Base-by-base conservation (phyloP, 2,329 filamentous ascomycete species). In the Basipetospora chlamydospora region DNA sequence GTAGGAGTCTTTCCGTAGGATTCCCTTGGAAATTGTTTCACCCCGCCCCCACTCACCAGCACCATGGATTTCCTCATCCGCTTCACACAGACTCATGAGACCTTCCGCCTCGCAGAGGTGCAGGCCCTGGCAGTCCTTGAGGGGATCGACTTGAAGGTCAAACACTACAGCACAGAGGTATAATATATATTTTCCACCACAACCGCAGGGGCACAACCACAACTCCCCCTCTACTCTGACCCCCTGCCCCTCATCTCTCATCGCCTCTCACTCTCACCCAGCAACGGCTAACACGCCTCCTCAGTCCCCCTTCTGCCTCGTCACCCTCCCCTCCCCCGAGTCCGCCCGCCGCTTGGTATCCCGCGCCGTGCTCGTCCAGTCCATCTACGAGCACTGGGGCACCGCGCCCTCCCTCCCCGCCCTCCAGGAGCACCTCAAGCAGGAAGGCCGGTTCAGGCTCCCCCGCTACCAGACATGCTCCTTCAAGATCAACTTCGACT, bases 321-420 rank as follows among this genome's bases (percentile, higher is more conserved):
- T 94, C 35, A 67, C 65, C 33, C 66, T 95, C 11, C 66, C 70
- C 26, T 75, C 80, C 28, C 64, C 68, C 43, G 63, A 67, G 16
- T 72, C 73, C 16, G 86, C 86, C 6, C 64, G 64, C 34, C 61
- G 61, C 7, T 66, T 96, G 16, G 67, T 92, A 33, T 63, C 66
- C 34, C 79, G 88, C 43, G 85, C 83, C 32, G 81, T 96, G 45
- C 68, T 96, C 34, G 74, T 76, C 17, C 82, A 86, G 57, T 77
- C 73, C 31, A 81, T 96, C 45, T 83, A 90, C 60, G 85, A 92
- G 52, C 71, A 95, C 43, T 96, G 90, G 88, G 88, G 81, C 13
- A 61, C 64, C 25, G 87, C 80, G 11, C 49, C 60, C 9, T 75
- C 66, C 31, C 78, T 92, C 48, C 60, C 73, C 3, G 62, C 69